Percentiles rank a stretch among this genome's conserved stretches.
phyloP scores from a whole-genome alignment of 2,329 filamentous ascomycete species.

The Graphium sp. region DNA sequence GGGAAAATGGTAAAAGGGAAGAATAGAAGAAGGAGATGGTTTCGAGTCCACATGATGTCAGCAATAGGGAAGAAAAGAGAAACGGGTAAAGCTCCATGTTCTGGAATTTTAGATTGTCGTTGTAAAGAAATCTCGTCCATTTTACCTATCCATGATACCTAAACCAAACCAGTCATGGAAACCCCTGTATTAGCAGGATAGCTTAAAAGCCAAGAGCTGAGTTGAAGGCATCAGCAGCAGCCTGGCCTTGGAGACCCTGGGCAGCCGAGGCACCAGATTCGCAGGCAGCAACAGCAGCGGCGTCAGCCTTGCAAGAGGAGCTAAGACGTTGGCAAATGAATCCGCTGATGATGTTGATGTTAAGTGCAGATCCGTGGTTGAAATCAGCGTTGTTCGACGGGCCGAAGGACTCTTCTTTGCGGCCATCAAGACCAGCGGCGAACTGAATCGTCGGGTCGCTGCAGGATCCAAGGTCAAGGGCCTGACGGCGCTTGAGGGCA shows the following conservation, averaged over 20 bases:
- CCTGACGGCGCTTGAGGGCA: slow-evolving; percentile 9
- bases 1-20: no score
- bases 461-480: slow-evolving; percentile 25
- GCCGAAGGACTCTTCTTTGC: slow-evolving; percentile 21
- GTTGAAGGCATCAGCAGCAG: slow-evolving; percentile 10
- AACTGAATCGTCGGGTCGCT: slow-evolving; percentile 28
- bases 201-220: slow-evolving; percentile 4
- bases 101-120: no score
- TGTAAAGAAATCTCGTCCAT: no score
- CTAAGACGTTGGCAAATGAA: slow-evolving; percentile 26
- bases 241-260: slow-evolving; percentile 7
- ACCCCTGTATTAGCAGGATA: no score
- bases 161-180: no score
- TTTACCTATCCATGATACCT: no score
- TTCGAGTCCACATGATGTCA: no score
- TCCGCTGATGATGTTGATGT: slow-evolving; percentile 19
- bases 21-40: no score
- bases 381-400: slow-evolving; percentile 22
- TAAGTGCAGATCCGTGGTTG: slow-evolving; percentile 29
- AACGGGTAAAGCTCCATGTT: no score
- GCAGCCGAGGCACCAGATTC: slow-evolving; percentile 7
- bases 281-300: slow-evolving; percentile 6
- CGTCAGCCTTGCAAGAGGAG: slow-evolving; percentile 10
- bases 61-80: no score
- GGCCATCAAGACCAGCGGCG: slow-evolving; percentile 26